Evolutionary conservation across 768 basidiomycete species (phyloP), one percentile per base, ranked within the genome.

Genomic region (Phlebiopsis flavidoalba): DNA sequence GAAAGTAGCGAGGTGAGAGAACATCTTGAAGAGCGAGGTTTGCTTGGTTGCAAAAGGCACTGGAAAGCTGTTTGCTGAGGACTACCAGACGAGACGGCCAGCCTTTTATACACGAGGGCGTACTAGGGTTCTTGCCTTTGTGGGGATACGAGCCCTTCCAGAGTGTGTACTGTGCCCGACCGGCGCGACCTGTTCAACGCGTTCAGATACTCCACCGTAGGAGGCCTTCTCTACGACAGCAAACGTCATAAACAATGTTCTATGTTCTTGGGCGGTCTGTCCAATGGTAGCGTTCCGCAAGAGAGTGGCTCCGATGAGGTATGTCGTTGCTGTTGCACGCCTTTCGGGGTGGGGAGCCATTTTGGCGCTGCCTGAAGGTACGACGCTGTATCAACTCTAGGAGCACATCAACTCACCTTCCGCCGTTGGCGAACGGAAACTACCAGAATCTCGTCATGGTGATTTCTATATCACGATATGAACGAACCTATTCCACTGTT

Each of bases 1-100:
- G 48, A 59, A 59, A 40, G 36, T 31, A 26, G 58, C 50, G 58
- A 59, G 48, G 49, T 33, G 49, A 36, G 58, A 59, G 58, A 59
- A 53, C 52, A 53, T 53, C 10, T 15, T 36, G 31, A 21, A 31
- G 21, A 43, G 40, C 40, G 40, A 43, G 40, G 11, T 43, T 12
- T 12, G 12, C 12, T 12, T 12, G 11, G 17, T 12, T 43, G 17
- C 40, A 24, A 8, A 24, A 31, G 10, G 24, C 14, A 51, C 50
- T 24, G 14, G 50, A 51, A 6, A 31, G 50, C 50, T 11, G 26
- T 26, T 51, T 51, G 26, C 50, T 51, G 50, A 17, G 50, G 48
- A 49, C 50, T 51, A 24, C 14, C 10, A 7, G 24, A 31, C 5
- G 10, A 11, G 50, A 15, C 10, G 2, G 50, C 14, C 50, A 14